Base-by-base conservation (phyloP, 106 monocot genomes). In the Allium cepa region DNA sequence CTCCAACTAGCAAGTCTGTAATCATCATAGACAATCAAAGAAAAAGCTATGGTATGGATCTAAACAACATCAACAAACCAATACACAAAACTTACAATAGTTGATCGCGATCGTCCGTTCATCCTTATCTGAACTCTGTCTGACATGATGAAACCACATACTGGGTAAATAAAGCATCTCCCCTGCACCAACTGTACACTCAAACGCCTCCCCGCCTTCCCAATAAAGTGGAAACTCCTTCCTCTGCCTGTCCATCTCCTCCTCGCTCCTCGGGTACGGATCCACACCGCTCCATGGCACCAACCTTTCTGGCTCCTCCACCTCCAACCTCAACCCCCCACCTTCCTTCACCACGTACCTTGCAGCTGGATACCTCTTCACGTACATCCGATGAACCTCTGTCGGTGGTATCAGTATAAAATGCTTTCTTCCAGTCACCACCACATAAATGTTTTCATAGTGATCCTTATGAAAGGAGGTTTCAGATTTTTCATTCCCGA, bases 61-160 rank as follows among this genome's bases (percentile, higher is more conserved):
- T 36, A 16, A 64, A 15, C 3, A 47, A 17, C 11, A 10, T 14
- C 11, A 64, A 49, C 17, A 46, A 13, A 8, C 10, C 5, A 28
- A 11, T 8, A 17, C 8, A n/a, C 47, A 4, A 15, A 46, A 76
- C 85, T 64, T 55, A 88, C 94, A 95, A 72, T 91, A 95, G 62
- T 95, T 95, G 58, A 91, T 75, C 18, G 95, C 91, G 63, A 95
- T 95, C 55, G 83, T 77, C 60, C 79, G 75, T 8, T 91, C 91
- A 63, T 73, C 88, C 67, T 70, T 17, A 56, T 88, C 91, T 0
- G 95, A 91, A 16, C 83, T 83, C 66, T 95, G 95, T 14, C 79
- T 83, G 28, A 95, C 95, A 71, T 95, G 91, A 76, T 95, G 95
- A 77, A 88, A 95, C 95, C 95, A 95, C 95, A 95, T 91, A 45